Evolutionary conservation across 1,284 basidiomycete species (phyloP), one percentile per base, ranked within the genome.

Genomic region (Taiwanofungus camphoratus): DNA sequence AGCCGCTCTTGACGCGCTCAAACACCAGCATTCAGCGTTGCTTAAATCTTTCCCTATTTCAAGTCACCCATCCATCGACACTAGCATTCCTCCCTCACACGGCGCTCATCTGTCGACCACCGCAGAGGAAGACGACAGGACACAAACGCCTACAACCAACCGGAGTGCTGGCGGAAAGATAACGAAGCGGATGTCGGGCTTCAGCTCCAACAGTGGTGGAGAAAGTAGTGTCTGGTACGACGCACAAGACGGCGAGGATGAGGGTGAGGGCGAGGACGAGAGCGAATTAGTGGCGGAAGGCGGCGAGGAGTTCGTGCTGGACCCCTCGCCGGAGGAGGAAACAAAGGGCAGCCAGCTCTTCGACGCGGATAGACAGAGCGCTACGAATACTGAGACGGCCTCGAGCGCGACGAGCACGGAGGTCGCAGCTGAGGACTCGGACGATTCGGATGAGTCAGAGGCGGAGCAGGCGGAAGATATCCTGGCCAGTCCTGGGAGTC

Each of bases 281-380:
- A n/a, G n/a, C n/a, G n/a, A n/a, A n/a, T n/a, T n/a, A n/a, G n/a
- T n/a, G n/a, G n/a, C n/a, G n/a, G n/a, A n/a, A n/a, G 74, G 80
- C 1, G 76, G 80, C 7, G 76, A 87, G 56, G 85, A 88, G 55
- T 87, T 79, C 57, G 56, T 84, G 2, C 61, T 88, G 48, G 81
- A 85, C 42, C 59, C 59, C 3, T 55, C 68, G 9, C 50, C 64
- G 22, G 66, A 65, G 19, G 78, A 79, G 30, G 70, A 67, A 32
- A 58, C 63, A 16, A 71, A 62, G 36, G 60, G 59, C 12, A 62
- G 68, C 33, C 58, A 67, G 19, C 61, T 64, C 15, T 66, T 49
- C 11, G 41, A 42, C 19, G 47, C 64, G 19, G 67, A 70, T 35
- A 68, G 65, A 46, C 58, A 52, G 30, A 71, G 68, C n/a, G 42